Evolutionary conservation across 352 stramenopile species (phyloP).

Genomic region (Phytophthora niederhauseri): DNA sequence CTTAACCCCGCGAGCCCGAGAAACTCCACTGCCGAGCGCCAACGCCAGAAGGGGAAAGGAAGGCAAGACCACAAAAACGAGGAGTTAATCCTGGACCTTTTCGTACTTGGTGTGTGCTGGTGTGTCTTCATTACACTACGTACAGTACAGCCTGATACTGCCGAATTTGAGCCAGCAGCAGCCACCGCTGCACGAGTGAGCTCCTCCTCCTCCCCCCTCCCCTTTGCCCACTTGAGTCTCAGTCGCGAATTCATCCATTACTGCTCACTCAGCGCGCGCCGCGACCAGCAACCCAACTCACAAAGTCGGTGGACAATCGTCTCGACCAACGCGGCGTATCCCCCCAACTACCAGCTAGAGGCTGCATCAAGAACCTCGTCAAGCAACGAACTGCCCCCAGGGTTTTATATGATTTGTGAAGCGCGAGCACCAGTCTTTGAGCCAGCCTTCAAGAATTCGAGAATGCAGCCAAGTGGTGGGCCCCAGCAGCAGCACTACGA

Average conservation of each 20-base stretch:
- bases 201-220: conserved; percentile 13
- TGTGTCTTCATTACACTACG: not conserved
- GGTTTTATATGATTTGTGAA: conserved; percentile 43
- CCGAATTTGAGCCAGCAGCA: conserved; percentile 36
- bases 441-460: conserved; percentile 43
- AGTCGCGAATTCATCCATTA: conserved; percentile 47
- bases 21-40: conserved; percentile 33
- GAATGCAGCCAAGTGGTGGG: conserved; percentile 41
- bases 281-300: not conserved
- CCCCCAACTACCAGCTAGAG: not conserved
- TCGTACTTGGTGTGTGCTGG: conserved; percentile 17
- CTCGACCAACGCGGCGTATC: conserved; percentile 1
- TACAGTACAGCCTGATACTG: conserved; percentile 39
- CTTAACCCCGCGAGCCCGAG: conserved; percentile 33
- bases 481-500: conserved; percentile 32
- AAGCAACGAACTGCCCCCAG: not conserved
- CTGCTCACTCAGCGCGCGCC: conserved; percentile 17
- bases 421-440: conserved; percentile 35
- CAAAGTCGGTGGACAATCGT: not conserved
- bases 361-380: not conserved
- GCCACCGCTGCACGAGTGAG: conserved; percentile 4
- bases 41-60: conserved; percentile 49
- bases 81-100: conserved; percentile 35
- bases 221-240: conserved; percentile 35
- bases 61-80: conserved; percentile 41